Evolutionary conservation across 2,329 filamentous ascomycete species (phyloP).

Genomic region (Botrytis deweyae): DNA sequence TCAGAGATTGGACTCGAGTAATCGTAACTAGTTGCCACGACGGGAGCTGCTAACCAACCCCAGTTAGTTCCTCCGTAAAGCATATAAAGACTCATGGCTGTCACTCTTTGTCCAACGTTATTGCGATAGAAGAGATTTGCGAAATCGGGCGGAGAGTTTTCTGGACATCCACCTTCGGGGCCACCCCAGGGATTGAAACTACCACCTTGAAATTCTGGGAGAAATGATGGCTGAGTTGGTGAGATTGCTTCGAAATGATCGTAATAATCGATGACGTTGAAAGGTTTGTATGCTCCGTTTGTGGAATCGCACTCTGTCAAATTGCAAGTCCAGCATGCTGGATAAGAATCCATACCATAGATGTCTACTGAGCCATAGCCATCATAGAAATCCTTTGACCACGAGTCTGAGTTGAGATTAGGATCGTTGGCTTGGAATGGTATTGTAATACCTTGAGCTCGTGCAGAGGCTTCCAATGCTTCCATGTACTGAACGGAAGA

Average conservation of each 20-base stretch:
- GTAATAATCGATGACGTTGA: conserved; percentile 42
- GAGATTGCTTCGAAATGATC: conserved; percentile 40
- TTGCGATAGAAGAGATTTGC: conserved; percentile 65
- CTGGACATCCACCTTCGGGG: conserved; percentile 45
- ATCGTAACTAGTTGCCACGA: conserved; percentile 61
- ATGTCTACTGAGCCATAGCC: conserved; percentile 57
- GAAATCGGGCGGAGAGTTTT: conserved; percentile 57
- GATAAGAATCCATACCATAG: conserved; percentile 53
- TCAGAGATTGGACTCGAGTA: conserved; percentile 57
- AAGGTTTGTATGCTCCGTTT: conserved; percentile 56
- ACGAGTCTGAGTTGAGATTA: conserved; percentile 57
- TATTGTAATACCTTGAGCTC: conserved; percentile 57
- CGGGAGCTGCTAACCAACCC: conserved; percentile 55
- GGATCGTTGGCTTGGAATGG: conserved; percentile 60
- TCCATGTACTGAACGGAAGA: conserved; percentile 57
- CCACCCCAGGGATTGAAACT: conserved; percentile 63
- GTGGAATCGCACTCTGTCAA: conserved; percentile 58
- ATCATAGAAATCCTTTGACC: conserved; percentile 59
- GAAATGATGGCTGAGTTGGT: conserved; percentile 44
- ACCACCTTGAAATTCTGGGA: conserved; percentile 61
- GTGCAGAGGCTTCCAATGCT: conserved; percentile 51
- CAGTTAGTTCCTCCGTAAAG: conserved; percentile 64
- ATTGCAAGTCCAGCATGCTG: conserved; percentile 63
- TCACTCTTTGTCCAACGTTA: conserved; percentile 58
- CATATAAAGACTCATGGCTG: conserved; percentile 63